Percentiles rank a stretch among this genome's conserved stretches.
Conservation (phyloP, 1,284 basidiomycete genomes). For the Irpex sp. region DNA sequence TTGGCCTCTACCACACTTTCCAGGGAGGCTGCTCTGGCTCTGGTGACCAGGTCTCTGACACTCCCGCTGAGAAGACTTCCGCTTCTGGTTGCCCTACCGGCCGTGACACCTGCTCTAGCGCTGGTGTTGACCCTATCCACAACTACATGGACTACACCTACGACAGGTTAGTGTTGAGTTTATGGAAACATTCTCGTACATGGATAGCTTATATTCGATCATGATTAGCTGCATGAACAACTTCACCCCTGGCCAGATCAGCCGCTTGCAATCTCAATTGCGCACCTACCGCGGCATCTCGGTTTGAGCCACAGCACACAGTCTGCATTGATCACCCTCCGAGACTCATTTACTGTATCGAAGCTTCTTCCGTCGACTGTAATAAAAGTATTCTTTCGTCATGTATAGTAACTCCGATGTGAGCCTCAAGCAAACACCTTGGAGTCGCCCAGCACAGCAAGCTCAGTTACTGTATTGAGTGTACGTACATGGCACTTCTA, state of each 20-base stretch:
- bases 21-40: slow-evolving; percentile 48
- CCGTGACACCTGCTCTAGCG: slow-evolving; percentile 42
- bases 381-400: too few species aligned
- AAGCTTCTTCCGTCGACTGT: too few species aligned
- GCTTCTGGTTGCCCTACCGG: slow-evolving; percentile 44
- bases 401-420: too few species aligned
- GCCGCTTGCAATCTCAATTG: slow-evolving; percentile 39
- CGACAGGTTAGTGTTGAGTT: slow-evolving; percentile 15
- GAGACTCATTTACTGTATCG: slow-evolving; percentile 26
- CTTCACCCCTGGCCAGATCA: slow-evolving; percentile 45
- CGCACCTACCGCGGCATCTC: slow-evolving; percentile 42
- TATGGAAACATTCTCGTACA: background rate
- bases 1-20: slow-evolving; percentile 59
- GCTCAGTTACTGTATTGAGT: too few species aligned
- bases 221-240: slow-evolving; percentile 38
- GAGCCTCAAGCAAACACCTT: too few species aligned
- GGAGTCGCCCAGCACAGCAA: too few species aligned
- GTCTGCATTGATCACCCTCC: slow-evolving; percentile 14
- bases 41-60: slow-evolving; percentile 51
- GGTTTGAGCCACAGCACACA: slow-evolving; percentile 9
- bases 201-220: background rate
- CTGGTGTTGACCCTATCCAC: slow-evolving; percentile 39
- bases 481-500: too few species aligned
- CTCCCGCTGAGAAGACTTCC: slow-evolving; percentile 42
- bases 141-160: slow-evolving; percentile 29